Base-by-base conservation (phyloP, 2,329 filamentous ascomycete genomes). In the Aspergillus floridensis region DNA sequence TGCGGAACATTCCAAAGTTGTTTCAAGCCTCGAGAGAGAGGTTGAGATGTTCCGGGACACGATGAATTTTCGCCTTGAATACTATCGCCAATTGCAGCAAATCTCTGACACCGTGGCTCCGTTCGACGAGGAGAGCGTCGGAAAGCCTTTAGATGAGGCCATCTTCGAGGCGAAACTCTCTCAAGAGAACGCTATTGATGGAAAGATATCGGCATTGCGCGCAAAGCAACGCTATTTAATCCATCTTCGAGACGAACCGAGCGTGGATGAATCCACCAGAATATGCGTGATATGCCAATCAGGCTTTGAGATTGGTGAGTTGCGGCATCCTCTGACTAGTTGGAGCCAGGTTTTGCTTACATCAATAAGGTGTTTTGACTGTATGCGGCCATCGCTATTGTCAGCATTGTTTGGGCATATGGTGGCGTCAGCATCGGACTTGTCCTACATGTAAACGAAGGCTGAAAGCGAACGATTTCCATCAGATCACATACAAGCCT, bases 321-420 rank as follows among this genome's bases (percentile, higher is more conserved):
- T 19, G 19, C 19, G 38, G 11, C n/a, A 24, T 16, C 16, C 22
- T 46, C 12, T 24, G n/a, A 14, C 26, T 16, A 35, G 32, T 16
- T 16, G 11, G 14, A 12, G 14, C 32, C 32, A 35, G 3, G 32
- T 16, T 16, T 35, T 35, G 10, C 32, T 35, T 35, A 35, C 44
- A 2, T 5, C 11, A 29, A n/a, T 49, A 26, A 78, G 76, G 76
- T 26, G 74, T 78, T 19, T 63, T 78, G 64, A 97, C 93, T 0
- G 84, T 92, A 1, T 98, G 95, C 72, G 93, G 93, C 0, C 95
- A 99, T 71, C 86, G 92, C 64, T 98, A 92, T 72, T 97, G 93
- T 79, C 92, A 91, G 68, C 89, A 91, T 29, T 98, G 95, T 74
- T 88, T 98, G 66, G 81, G 82, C 41, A 67, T 86, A 12, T 98